Conservation (phyloP, 345 rosid species). For the Heritiera littoralis region DNA sequence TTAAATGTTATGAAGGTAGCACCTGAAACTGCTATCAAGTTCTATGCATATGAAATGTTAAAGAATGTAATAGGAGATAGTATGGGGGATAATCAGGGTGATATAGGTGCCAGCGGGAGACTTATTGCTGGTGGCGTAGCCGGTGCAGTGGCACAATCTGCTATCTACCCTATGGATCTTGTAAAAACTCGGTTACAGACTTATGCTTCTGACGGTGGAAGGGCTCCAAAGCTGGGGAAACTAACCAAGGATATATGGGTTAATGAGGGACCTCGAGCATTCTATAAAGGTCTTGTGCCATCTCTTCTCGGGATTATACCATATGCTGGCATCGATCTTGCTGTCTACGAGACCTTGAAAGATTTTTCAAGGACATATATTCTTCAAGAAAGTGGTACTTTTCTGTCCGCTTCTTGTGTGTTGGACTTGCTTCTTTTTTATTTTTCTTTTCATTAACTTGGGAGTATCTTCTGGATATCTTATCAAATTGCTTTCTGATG, state of each 20-base stretch:
- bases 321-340: constrained; percentile 93
- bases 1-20: constrained; percentile 88
- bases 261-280: constrained; percentile 90
- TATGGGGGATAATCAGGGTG: constrained; percentile 53
- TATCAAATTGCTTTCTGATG: constrained; percentile 10
- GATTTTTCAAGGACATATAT: constrained; percentile 76
- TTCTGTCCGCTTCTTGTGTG: neutral
- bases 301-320: constrained; percentile 94
- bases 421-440: neutral
- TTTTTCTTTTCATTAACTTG: neutral
- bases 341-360: constrained; percentile 90
- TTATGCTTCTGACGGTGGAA: constrained; percentile 64
- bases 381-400: constrained; percentile 68
- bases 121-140: constrained; percentile 92
- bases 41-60: constrained; percentile 79
- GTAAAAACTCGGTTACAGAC: constrained; percentile 96
- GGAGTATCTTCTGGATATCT: neutral
- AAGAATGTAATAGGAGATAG: constrained; percentile 51
- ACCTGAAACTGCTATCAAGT: constrained; percentile 96
- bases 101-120: constrained; percentile 73
- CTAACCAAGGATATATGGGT: constrained; percentile 81
- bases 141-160: constrained; percentile 93
- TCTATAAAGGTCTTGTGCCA: constrained; percentile 89
- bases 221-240: constrained; percentile 58
- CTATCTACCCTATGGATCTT: constrained; percentile 92